Evolutionary conservation across 2,329 filamentous ascomycete genomes (phyloP), one percentile per base, ranked within the genome.

Genomic region (Pestalotiopsis sp.): DNA sequence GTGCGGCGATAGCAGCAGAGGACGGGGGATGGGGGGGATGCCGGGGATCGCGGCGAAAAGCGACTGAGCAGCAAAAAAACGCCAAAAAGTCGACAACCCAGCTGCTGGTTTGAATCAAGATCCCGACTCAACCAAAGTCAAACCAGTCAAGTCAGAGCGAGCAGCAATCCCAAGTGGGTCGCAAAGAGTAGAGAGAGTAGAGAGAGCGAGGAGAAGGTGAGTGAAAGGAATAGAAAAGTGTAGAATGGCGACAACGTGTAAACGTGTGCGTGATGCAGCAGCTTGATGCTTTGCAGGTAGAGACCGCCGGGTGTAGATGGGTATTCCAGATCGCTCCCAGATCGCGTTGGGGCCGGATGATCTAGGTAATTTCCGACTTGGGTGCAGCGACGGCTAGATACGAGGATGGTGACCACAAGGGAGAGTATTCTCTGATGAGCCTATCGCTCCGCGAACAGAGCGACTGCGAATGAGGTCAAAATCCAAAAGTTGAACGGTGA

Each of bases 1-100:
- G 44, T n/a, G 44, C 44, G 44, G 17, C 20, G 17, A 20, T n/a
- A n/a, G 44, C 9, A 39, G 24, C 1, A 17, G 58, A 30, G 38
- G 11, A 58, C 13, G n/a, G 24, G n/a, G 24, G 26, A 22, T 11
- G 58, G 58, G 26, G 17, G 22, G 22, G 17, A 61, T 17, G 26
- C 38, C 30, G 26, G 35, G 56, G 35, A 35, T 61, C 58, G 58
- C 58, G 58, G 35, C 58, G 44, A 61, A 26, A 61, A 61, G 30
- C 30, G 35, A 61, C 26, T 61, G 58, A 39, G 26, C 58, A 61
- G 58, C 58, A 30, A 61, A 61, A 58, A 24, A 35, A 61, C 26
- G 44, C 44, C 44, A 52, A 52, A 35, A 52, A 52, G 44, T 52
- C 44, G 44, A 52, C 44, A n/a, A 52, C 44, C 44, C 44, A 52